These are phyloP conservation scores for Trichoderma cornu-damae DNA, from an alignment of 2,329 filamentous ascomycete genomes.

Conservation along the genomic window DNA sequence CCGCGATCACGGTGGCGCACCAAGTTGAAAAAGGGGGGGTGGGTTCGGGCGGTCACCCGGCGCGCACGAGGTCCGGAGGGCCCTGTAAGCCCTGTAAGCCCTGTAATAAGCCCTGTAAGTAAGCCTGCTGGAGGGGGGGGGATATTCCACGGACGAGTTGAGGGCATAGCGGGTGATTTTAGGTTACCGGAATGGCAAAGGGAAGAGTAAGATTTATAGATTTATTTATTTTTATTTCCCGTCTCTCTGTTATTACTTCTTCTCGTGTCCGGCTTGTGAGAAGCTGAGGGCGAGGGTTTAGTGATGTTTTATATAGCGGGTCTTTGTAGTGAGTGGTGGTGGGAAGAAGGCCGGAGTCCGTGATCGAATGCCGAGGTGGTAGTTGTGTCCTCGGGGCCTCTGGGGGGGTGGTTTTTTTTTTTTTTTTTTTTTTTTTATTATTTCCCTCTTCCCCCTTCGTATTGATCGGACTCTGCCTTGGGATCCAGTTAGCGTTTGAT, in stretches of 20 bases:
- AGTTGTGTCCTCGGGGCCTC: conserved; percentile 1
- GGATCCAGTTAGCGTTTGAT: neutral
- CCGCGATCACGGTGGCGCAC: conserved; percentile 21
- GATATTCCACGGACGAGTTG: neutral
- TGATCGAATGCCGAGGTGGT: conserved; percentile 10
- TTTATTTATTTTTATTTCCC: neutral
- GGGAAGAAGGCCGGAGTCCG: too few species aligned
- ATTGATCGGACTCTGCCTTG: neutral
- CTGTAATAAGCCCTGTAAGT: neutral
- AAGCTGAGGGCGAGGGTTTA: neutral
- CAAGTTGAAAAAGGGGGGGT: neutral
- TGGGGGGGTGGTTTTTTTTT: neutral
- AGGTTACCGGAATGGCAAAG: too few species aligned
- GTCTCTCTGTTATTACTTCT: neutral
- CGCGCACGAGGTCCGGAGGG: too few species aligned
- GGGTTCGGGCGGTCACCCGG: conserved; percentile 6
- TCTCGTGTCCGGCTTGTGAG: too few species aligned
- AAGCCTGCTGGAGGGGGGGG: neutral
- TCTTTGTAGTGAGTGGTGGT: neutral
- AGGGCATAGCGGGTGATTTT: too few species aligned
- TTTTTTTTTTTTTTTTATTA: too few species aligned
- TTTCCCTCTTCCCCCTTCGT: too few species aligned
- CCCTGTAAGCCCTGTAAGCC: neutral
- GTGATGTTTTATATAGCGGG: neutral
- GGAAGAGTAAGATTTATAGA: too few species aligned